Evolutionary conservation across 805 yeast genomes (phyloP).

Genomic region (Lipomyces spencermartinsiae): DNA sequence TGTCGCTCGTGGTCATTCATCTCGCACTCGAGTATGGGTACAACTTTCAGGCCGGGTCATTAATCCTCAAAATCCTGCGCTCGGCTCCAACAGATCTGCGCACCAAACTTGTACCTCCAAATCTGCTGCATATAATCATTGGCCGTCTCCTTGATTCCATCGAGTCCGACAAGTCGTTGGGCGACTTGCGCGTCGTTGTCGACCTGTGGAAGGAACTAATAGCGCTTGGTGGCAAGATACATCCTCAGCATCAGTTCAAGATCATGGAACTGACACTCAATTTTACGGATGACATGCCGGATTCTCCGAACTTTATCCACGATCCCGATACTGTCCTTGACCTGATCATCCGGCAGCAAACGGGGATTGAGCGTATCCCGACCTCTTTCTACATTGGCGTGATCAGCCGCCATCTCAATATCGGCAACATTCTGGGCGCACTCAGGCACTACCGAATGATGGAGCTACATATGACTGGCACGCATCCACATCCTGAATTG

Average conservation of each 20-base stretch:
- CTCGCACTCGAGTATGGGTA: constrained; percentile 23
- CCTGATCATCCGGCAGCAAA: neutral
- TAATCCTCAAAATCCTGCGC: constrained; percentile 13
- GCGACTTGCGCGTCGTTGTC: constrained; percentile 15
- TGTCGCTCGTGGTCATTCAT: constrained; percentile 16
- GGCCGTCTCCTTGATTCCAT: constrained; percentile 10
- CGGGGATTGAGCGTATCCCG: constrained; percentile 14
- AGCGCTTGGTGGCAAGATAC: constrained; percentile 9
- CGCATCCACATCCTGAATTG: constrained; percentile 17
- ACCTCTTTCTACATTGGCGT: constrained; percentile 12
- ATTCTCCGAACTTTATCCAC: neutral
- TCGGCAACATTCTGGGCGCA: constrained; percentile 20
- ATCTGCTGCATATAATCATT: constrained; percentile 1
- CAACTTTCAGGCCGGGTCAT: constrained; percentile 20
- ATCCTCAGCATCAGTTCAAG: constrained; percentile 16
- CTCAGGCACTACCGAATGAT: constrained; percentile 8
- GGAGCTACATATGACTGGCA: neutral
- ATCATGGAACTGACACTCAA: constrained; percentile 25
- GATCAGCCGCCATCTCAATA: constrained; percentile 13
- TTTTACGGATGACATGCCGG: neutral
- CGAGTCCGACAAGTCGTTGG: constrained; percentile 1
- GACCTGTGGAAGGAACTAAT: constrained; percentile 20
- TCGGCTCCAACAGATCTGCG: neutral
- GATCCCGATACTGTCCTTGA: neutral
- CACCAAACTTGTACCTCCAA: neutral